Conservation (phyloP, 768 basidiomycete genomes). For the Lactarius hengduanensis region DNA sequence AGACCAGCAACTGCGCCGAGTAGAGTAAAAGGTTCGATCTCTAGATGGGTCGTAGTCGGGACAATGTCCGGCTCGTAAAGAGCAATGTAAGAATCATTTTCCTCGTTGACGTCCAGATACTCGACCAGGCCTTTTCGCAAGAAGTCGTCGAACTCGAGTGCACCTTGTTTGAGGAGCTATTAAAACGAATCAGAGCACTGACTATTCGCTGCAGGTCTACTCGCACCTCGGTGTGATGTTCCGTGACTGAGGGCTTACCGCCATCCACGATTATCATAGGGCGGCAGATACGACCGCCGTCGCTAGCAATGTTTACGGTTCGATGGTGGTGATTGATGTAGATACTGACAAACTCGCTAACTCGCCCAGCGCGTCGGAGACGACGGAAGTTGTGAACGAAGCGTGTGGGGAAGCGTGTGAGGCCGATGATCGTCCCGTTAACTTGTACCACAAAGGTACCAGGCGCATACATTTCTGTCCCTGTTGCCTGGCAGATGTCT, state of each 20-base stretch:
- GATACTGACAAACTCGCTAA: conserved; percentile 95
- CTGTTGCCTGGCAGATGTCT: conserved; percentile 92
- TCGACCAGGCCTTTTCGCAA: conserved; percentile 89
- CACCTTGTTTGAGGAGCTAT: conserved; percentile 77
- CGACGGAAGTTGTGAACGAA: conserved; percentile 92
- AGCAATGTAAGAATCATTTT: conserved; percentile 96
- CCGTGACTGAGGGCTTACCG: conserved; percentile 68
- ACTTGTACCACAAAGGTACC: conserved; percentile 94
- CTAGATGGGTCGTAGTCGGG: conserved; percentile 85
- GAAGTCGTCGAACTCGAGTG: conserved; percentile 90
- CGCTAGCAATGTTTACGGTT: conserved; percentile 93
- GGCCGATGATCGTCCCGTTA: conserved; percentile 93
- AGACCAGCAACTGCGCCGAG: conserved; percentile 97
- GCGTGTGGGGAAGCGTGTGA: conserved; percentile 78
- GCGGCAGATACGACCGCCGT: conserved; percentile 96
- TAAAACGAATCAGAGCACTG: conserved; percentile 23
- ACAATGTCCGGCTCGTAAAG: conserved; percentile 89
- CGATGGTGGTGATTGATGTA: conserved; percentile 96
- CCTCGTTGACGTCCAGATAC: conserved; percentile 98
- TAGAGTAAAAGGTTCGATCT: conserved; percentile 98
- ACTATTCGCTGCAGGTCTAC: neutral
- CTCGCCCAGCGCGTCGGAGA: conserved; percentile 83
- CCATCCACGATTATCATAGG: conserved; percentile 96
- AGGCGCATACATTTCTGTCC: conserved; percentile 93
- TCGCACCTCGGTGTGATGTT: conserved; percentile 76